Evolutionary conservation across 768 basidiomycete species (phyloP), one percentile per base, ranked within the genome.

Genomic region (Pleurotus platypus): DNA sequence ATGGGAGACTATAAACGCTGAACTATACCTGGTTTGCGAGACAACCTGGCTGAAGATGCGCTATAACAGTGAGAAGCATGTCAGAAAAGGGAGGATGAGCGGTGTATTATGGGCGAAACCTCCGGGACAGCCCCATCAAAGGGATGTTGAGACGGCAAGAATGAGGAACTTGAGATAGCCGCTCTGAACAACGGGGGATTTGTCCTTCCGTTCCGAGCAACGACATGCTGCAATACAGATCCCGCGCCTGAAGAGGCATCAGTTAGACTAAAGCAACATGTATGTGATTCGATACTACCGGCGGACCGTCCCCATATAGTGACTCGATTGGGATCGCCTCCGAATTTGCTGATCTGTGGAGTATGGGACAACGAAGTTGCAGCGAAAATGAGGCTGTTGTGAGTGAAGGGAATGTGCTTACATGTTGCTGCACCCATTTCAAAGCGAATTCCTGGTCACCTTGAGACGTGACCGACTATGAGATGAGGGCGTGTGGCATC

Each of bases 91-190:
- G 18, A 18, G 18, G 18, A 18, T 18, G 40, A 42, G 11, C 18
- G 48, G 26, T 45, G 18, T 18, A 18, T 18, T 18, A 18, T 18
- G 18, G 18, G 18, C 18, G 18, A 18, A 18, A 70, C 60, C 56
- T 64, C 63, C 5, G 71, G 66, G 42, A 72, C 66, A 12, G 26
- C 49, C 55, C 70, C 68, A 48, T 74, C 67, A 59, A 64, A 75
- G 1, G 60, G 20, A 24, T 75, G 74, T 46, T 74, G 73, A 4
- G 69, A 68, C 0, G 72, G 66, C 24, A 75, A 53, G 61, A 62
- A 71, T 0, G 64, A 63, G 2, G 73, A 75, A 47, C 71, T 73
- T 5, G 72, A 69, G 6, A 74, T 70, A 3, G 67, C 72, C 13
- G 42, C 61, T 38, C 61, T 59, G 56, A 74, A 74, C 0, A 74